phyloP scores from a whole-genome alignment of 1,284 basidiomycete species.

The Rhodotorula sp. region DNA sequence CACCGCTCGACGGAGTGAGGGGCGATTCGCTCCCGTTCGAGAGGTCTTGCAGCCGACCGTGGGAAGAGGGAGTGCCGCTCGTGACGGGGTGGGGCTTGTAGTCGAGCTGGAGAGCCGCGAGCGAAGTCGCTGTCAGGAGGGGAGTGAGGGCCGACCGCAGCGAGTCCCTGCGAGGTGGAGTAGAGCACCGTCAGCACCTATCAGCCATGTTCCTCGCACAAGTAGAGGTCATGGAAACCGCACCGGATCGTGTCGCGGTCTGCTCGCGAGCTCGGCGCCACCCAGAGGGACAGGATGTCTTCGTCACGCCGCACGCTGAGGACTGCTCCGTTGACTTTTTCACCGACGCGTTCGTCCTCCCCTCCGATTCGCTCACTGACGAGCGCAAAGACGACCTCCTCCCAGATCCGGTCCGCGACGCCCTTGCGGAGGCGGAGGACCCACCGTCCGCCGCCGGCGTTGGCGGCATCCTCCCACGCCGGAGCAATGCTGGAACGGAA shows the following conservation, averaged over 20 bases:
- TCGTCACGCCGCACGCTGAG: slow-evolving; percentile 43
- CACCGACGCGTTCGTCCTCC: slow-evolving; percentile 31
- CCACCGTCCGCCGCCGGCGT: slow-evolving; percentile 52
- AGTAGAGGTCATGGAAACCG: too few species aligned
- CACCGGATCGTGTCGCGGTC: slow-evolving; percentile 39
- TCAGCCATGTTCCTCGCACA: too few species aligned
- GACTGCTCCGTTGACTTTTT: slow-evolving; percentile 43
- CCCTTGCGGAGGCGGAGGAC: slow-evolving; percentile 49
- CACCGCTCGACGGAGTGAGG: not conserved
- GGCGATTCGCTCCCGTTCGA: slow-evolving; percentile 15
- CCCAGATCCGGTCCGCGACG: slow-evolving; percentile 44
- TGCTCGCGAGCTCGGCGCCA: slow-evolving; percentile 31
- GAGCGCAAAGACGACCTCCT: slow-evolving; percentile 42
- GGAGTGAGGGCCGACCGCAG: slow-evolving; percentile 32
- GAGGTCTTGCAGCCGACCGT: slow-evolving; percentile 14
- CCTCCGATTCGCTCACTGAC: slow-evolving; percentile 38
- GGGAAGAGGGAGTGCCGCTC: slow-evolving; percentile 2
- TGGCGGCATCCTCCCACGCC: slow-evolving; percentile 52
- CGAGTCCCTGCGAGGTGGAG: slow-evolving; percentile 21
- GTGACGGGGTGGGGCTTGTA: slow-evolving; percentile 40
- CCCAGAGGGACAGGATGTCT: slow-evolving; percentile 44
- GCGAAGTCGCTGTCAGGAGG: slow-evolving; percentile 23
- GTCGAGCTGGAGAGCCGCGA: slow-evolving; percentile 35
- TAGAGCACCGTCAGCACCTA: not conserved
- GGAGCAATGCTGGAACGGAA: slow-evolving; percentile 51